Percentiles rank a stretch among this genome's conserved stretches.
phyloP scores from a whole-genome alignment of 164 flowering plant species.

The grape (Vitis vinifera) region ASM3070453v1 NC_081808.1:19842501-19843000 shows the following conservation, averaged over 20 bases:
- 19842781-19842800: slow-evolving; percentile 12
- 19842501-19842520: no score
- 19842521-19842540: no score
- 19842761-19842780: slow-evolving; percentile 38
- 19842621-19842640: no score
- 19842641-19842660: background rate
- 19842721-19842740: background rate
- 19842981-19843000: no score
- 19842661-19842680: background rate
- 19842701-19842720: background rate
- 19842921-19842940: no score
- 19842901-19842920: no score
- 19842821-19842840: slow-evolving; percentile 49
- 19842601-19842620: no score
- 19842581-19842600: no score
- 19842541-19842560: no score
- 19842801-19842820: slow-evolving; percentile 21
- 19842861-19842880: background rate
- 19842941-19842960: no score
- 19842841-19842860: slow-evolving; percentile 28
- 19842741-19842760: slow-evolving; percentile 26
- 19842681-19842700: background rate
- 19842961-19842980: no score
- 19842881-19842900: background rate
- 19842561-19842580: no score